Evolutionary conservation across 345 rosid species (phyloP).

Genomic region (Hypericum androsaemum): DNA sequence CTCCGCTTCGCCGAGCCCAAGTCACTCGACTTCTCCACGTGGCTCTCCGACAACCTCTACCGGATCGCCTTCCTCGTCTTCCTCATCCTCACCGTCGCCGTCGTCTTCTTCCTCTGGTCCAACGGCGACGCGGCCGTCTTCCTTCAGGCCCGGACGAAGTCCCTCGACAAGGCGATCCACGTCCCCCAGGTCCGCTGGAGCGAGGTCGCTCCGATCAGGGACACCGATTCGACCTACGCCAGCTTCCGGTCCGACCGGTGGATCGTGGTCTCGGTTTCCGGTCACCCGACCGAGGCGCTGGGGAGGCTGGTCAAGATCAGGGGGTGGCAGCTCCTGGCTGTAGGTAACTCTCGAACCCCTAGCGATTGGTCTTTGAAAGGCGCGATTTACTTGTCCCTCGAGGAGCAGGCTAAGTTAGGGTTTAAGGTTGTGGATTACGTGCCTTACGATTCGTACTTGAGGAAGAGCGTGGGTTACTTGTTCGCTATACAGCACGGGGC

Average conservation of each 20-base stretch:
- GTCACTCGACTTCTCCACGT: constrained; percentile 72
- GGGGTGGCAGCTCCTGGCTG: constrained; percentile 91
- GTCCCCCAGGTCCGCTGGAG: constrained; percentile 76
- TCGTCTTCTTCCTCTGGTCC: constrained; percentile 61
- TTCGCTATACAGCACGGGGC: constrained; percentile 97
- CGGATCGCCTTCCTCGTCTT: constrained; percentile 35
- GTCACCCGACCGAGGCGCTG: constrained; percentile 63
- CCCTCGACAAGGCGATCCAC: constrained; percentile 36
- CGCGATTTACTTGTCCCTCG: constrained; percentile 69
- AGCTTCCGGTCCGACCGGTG: constrained; percentile 75
- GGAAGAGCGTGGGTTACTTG: constrained; percentile 85
- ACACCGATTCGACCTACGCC: constrained; percentile 51
- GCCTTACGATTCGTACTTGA: constrained; percentile 79
- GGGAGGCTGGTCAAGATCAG: constrained; percentile 50
- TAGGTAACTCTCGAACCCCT: constrained; percentile 82
- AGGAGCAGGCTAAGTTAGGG: constrained; percentile 73
- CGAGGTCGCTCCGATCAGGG: constrained; percentile 38
- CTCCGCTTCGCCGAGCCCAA: constrained; percentile 51
- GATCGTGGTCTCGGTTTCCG: constrained; percentile 81
- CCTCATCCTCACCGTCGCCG: constrained; percentile 48
- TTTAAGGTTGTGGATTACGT: constrained; percentile 60
- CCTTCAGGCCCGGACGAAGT: constrained; percentile 49
- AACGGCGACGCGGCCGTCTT: constrained; percentile 59
- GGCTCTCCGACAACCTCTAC: constrained; percentile 58
- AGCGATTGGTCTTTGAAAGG: constrained; percentile 86